Base-by-base conservation (phyloP, 2,329 filamentous ascomycete species). In the Phialemonium atrogriseum region DNA sequence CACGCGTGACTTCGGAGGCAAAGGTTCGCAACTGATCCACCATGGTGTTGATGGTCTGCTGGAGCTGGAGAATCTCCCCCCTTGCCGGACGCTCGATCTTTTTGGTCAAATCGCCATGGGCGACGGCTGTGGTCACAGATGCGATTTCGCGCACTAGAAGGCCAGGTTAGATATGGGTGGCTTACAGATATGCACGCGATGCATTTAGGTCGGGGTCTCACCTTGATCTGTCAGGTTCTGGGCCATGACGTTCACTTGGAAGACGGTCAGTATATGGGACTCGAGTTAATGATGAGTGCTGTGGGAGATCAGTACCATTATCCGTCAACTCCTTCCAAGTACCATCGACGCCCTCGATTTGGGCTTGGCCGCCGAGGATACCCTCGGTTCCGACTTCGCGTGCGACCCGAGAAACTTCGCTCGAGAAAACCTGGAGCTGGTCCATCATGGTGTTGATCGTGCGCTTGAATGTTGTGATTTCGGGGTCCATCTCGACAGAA, bases 401-500 rank as follows among this genome's bases (percentile, higher is more conserved):
- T 32, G 89, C 89, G 45, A 96, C 80, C 45, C 86, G 82, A 20
- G 89, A 95, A 50, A 96, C 89, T 63, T 96, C 88, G 58, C 85
- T 93, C 43, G 89, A 89, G 58, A 96, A 96, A 38, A 93, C 84
- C 55, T 95, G 88, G 37, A 96, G 71, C 59, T 95, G 89, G 54
- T 96, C 89, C 77, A 96, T 94, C 89, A 96, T 96, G 45, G 84
- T 93, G 57, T 96, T 96, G 64, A 96, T 96, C 40, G 89, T 95
- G 49, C 86, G 80, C 64, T 96, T 96, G 68, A 96, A 96, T 8
- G 86, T 88, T 17, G 87, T 91, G 51, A 96, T 96, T 68, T 96
- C 89, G 17, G 88, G 87, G 68, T 96, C 89, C 81, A 95, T 91
- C 64, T 96, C 89, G 44, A 93, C 81, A 4, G 84, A 84, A 54